A percentile compares a stretch with the other conserved stretches of the same genome.
phyloP scores from a whole-genome alignment of 2,329 filamentous ascomycete species.

The Bipolaris cookei region DNA sequence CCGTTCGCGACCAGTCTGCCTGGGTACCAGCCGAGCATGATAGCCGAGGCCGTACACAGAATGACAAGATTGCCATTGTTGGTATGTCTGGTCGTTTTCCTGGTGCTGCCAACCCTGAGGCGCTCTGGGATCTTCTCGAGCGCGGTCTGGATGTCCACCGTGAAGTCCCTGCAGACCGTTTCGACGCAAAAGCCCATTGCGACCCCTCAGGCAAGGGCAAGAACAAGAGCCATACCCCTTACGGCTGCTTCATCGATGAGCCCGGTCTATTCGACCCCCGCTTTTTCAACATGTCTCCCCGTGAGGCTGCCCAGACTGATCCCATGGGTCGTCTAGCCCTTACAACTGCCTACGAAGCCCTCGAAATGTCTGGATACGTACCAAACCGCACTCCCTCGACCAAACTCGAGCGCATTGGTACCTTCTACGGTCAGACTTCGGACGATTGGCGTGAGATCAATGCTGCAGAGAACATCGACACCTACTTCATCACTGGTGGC shows the following conservation, averaged over 20 bases:
- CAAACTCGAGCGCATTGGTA: conserved; percentile 68
- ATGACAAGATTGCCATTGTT: conserved; percentile 81
- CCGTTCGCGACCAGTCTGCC: conserved; percentile 53
- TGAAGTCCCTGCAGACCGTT: conserved; percentile 72
- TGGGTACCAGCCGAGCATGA: conserved; percentile 49
- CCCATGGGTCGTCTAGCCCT: conserved; percentile 80
- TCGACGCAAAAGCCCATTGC: conserved; percentile 72
- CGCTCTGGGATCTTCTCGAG: conserved; percentile 76
- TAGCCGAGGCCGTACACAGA: conserved; percentile 55
- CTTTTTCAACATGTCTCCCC: conserved; percentile 87
- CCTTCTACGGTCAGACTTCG: conserved; percentile 76
- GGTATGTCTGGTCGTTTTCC: conserved; percentile 82
- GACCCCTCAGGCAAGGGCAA: conserved; percentile 74
- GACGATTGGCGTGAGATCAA: conserved; percentile 82
- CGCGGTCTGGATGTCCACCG: conserved; percentile 77
- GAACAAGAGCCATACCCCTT: conserved; percentile 79
- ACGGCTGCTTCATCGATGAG: conserved; percentile 77
- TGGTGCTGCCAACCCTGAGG: conserved; percentile 72
- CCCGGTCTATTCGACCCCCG: conserved; percentile 80
- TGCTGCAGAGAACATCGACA: conserved; percentile 72
- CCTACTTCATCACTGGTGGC: conserved; percentile 70
- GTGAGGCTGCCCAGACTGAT: conserved; percentile 80
- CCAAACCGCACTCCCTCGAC: conserved; percentile 74
- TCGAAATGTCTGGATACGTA: conserved; percentile 81
- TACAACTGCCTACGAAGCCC: conserved; percentile 78